Evolutionary conservation across 305 asterid species (phyloP), one percentile per base, ranked within the genome.

Genomic region (Fraxinus nigra): DNA sequence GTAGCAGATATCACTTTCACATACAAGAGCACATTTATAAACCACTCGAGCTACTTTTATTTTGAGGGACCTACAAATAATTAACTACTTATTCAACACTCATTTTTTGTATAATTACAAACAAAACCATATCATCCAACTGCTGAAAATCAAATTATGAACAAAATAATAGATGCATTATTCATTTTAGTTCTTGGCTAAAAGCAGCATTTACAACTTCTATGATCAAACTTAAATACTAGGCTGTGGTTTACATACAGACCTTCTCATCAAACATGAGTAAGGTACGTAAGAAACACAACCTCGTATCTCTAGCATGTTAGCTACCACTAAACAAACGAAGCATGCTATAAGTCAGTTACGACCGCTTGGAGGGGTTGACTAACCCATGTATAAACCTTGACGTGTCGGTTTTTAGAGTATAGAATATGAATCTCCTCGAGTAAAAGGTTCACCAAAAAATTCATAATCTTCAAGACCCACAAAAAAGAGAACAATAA

Each of bases 281-380:
- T 30, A 26, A 67, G 18, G 37, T 67, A 28, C 22, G 14, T 13
- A 16, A 65, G 38, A 30, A 67, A 6, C 83, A 82, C 88, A 70
- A 83, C 77, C 79, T 65, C 16, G 20, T 26, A 79, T 80, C 73
- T 78, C 87, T 67, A 75, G 38, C 77, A 82, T 73, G 79, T 80
- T 72, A 81, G 85, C 82, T 70, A 72, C 82, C 78, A 75, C 61
- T 74, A 10, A n/a, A 34, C 72, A 82, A 46, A 75, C 40, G 26
- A 59, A 59, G 24, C 63, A 40, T 28, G 82, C 75, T 69, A 72
- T 56, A 59, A 61, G 72, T 34, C 70, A 74, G 61, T 26, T 33
- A 80, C 48, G 79, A 34, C 43, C 32, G 76, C 33, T 16, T 5
- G n/a, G 26, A 51, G 77, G 77, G 24, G 35, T 37, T 7, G 54